Base-by-base conservation (phyloP, 1,284 basidiomycete genomes). In the Cryptococcus jaspeensis region DNA sequence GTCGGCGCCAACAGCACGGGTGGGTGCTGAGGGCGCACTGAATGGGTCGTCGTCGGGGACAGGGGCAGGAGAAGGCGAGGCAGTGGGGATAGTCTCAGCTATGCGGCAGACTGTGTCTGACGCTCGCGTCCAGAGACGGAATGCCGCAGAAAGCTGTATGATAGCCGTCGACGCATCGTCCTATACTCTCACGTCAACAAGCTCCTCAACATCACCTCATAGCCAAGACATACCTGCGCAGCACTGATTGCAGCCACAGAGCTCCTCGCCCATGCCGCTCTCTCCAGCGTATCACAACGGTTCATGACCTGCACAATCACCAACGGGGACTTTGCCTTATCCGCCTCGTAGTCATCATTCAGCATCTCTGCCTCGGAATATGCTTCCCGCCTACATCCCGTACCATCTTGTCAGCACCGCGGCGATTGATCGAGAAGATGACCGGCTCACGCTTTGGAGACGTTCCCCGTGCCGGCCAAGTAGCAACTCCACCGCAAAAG, bases 101-200 rank as follows among this genome's bases (percentile, higher is more conserved):
- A 92, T 78, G 9, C 89, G 85, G 3, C 84, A 76, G 0, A 93
- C 72, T 1, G 84, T 84, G 35, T 89, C 87, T 1, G 86, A 79
- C 0, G 89, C 89, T 36, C 90, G 84, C 63, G 88, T 88, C 83
- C 86, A 90, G 0, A 94, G 78, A 3, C 92, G 84, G 59, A 92
- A 80, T 0, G 88, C 84, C 62, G 89, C 87, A 11, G 88, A 78
- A 52, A 88, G 80, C 16, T 83, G 83, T 23, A 82, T 80, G 16
- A 92, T 71, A 0, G 87, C 84, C 0, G 80, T 75, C 0, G 83
- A 78, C 0, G 85, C 79, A 52, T 93, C 85, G 45, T 87, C 85
- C 90, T 93, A 66, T 32, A 25, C 18, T 36, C 25, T 37, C n/a
- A 46, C 39, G 2, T 12, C 6, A 13, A 40, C 42, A 37, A n/a